Evolutionary conservation across 2,329 filamentous ascomycete genomes (phyloP).

Genomic region (Ceratocystis smalleyi): DNA sequence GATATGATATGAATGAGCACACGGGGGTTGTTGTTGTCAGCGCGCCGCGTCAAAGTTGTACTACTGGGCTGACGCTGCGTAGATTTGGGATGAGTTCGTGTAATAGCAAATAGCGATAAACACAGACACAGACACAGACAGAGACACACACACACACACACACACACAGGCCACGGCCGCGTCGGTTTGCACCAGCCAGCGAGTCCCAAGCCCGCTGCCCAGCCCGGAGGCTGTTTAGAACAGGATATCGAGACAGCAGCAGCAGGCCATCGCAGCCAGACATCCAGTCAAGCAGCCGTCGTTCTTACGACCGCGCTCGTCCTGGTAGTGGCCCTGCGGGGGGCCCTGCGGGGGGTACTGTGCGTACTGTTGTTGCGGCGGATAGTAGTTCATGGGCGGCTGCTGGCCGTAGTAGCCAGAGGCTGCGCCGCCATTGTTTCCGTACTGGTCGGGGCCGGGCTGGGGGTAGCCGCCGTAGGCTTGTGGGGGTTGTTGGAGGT

Average conservation of each 20-base stretch:
- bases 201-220: not conserved
- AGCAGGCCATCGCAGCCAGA: constrained; percentile 38
- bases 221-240: constrained; percentile 28
- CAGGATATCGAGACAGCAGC: constrained; percentile 42
- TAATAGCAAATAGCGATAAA: not conserved
- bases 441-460: constrained; percentile 18
- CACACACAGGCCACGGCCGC: not conserved
- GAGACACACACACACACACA: too few species aligned
- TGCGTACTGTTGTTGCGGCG: constrained; percentile 22
- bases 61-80: too few species aligned
- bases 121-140: not conserved
- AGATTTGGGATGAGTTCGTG: not conserved
- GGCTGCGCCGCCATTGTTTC: constrained; percentile 5
- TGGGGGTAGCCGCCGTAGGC: constrained; percentile 31
- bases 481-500: constrained; percentile 28
- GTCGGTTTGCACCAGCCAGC: not conserved
- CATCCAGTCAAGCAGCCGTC: constrained; percentile 30
- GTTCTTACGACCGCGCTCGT: constrained; percentile 21
- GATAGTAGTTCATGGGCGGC: constrained; percentile 24
- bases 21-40: too few species aligned
- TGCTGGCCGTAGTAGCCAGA: constrained; percentile 4
- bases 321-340: constrained; percentile 26
- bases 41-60: too few species aligned
- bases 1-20: not conserved
- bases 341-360: constrained; percentile 22